Evolutionary conservation across 2,329 filamentous ascomycete genomes (phyloP).

Genomic region (Sporothrix globosa): DNA sequence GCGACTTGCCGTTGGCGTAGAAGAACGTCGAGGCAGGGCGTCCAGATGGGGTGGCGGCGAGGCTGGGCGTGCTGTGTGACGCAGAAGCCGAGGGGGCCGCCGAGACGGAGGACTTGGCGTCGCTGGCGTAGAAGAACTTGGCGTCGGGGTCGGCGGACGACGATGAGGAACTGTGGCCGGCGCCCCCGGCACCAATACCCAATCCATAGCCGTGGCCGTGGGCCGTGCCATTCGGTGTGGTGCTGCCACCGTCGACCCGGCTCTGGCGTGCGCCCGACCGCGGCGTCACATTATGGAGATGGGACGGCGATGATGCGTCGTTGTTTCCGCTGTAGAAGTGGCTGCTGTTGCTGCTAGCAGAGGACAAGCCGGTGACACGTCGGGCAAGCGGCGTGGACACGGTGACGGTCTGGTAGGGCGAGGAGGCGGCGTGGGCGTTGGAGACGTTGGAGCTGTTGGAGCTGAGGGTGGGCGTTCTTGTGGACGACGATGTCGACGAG

Average conservation of each 20-base stretch:
- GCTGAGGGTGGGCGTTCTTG: constrained; percentile 2
- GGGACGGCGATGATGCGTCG: constrained; percentile 44
- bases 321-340: constrained; percentile 2
- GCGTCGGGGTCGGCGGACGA: constrained; percentile 48
- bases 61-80: constrained; percentile 17
- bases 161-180: constrained; percentile 32
- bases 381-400: constrained; percentile 51
- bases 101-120: constrained; percentile 53
- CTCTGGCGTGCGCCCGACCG: constrained; percentile 74
- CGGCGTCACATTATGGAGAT: constrained; percentile 74
- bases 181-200: constrained; percentile 40
- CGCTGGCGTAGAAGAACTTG: constrained; percentile 93
- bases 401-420: constrained; percentile 41
- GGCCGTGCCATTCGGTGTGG: constrained; percentile 67
- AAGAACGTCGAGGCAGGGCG: constrained; percentile 53
- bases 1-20: constrained; percentile 57
- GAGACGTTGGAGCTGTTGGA: not conserved
- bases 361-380: constrained; percentile 39
- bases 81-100: not conserved
- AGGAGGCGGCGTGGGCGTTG: not conserved
- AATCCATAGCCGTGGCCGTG: constrained; percentile 47
- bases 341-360: constrained; percentile 26
- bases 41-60: constrained; percentile 44
- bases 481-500: constrained; percentile 11
- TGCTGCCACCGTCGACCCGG: constrained; percentile 68